Conservation (phyloP, 495 filamentous ascomycete species). For the Cenococcum geophilum region DNA sequence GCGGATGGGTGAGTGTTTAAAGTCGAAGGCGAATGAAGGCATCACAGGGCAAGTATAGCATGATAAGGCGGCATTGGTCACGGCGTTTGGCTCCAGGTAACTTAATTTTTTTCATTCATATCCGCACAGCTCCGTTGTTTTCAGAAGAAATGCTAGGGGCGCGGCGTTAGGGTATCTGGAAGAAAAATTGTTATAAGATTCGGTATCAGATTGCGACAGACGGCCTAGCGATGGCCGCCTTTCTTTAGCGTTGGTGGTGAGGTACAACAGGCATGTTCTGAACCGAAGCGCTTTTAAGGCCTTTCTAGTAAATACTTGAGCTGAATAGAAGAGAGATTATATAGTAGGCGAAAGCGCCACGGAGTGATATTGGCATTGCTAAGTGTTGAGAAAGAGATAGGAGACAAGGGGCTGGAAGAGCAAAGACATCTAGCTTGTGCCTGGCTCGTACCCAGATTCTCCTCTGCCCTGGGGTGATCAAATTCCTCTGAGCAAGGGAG, state of each 20-base stretch:
- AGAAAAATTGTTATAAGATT: background rate
- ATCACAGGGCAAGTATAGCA: background rate
- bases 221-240: background rate
- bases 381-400: too few species aligned
- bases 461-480: too few species aligned
- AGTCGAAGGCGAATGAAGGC: background rate
- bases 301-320: constrained; percentile 2
- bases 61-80: background rate
- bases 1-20: constrained; percentile 3
- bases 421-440: background rate
- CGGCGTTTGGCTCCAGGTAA: background rate
- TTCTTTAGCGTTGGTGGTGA: background rate
- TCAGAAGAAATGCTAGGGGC: background rate
- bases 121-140: background rate
- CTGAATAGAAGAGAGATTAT: background rate
- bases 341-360: too few species aligned
- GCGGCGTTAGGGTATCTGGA: background rate
- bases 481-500: too few species aligned
- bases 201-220: background rate
- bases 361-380: too few species aligned
- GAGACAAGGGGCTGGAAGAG: background rate
- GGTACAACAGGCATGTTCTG: background rate
- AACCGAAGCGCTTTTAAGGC: too few species aligned
- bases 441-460: too few species aligned
- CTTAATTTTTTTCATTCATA: background rate